phyloP scores from a whole-genome alignment of 352 stramenopile genomes.

The Stephanocyclus meneghinianus region DNA sequence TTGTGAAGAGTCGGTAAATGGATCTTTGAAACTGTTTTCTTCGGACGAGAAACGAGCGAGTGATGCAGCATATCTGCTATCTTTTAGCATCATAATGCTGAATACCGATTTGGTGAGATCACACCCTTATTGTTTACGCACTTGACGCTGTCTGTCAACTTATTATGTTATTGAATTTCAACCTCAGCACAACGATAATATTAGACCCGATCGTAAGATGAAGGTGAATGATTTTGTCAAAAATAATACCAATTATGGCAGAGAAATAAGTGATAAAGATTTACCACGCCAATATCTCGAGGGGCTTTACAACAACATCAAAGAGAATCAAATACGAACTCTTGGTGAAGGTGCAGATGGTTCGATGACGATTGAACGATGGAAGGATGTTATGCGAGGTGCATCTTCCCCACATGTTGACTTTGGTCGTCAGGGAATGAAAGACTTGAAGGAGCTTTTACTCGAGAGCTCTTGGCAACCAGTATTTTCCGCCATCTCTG shows the following conservation, averaged over 20 bases:
- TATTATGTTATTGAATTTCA: not conserved
- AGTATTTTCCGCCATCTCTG: slow-evolving; percentile 74
- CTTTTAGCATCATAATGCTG: slow-evolving; percentile 90
- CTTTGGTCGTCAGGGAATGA: slow-evolving; percentile 31
- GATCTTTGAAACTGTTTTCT: slow-evolving; percentile 69
- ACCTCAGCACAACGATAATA: slow-evolving; percentile 84
- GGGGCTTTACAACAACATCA: slow-evolving; percentile 86
- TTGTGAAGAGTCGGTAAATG: slow-evolving; percentile 68
- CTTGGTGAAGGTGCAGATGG: slow-evolving; percentile 81
- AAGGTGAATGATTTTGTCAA: slow-evolving; percentile 77
- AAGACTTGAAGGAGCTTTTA: slow-evolving; percentile 75
- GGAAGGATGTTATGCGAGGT: slow-evolving; percentile 78
- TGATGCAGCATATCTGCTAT: slow-evolving; percentile 93
- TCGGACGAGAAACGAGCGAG: slow-evolving; percentile 77
- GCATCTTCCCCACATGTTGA: slow-evolving; percentile 14
- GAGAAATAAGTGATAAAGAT: slow-evolving; percentile 93
- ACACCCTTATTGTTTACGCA: not conserved
- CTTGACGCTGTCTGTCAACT: not conserved
- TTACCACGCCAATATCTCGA: slow-evolving; percentile 93
- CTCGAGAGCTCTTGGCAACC: slow-evolving; percentile 76
- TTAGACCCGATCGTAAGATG: slow-evolving; percentile 82
- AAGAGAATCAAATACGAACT: slow-evolving; percentile 80
- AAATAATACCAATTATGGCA: slow-evolving; percentile 89
- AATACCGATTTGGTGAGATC: slow-evolving; percentile 85
- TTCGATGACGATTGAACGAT: slow-evolving; percentile 80